phyloP scores from a whole-genome alignment of 148 eudicot genomes.

The Pharnaceum exiguum region DNA sequence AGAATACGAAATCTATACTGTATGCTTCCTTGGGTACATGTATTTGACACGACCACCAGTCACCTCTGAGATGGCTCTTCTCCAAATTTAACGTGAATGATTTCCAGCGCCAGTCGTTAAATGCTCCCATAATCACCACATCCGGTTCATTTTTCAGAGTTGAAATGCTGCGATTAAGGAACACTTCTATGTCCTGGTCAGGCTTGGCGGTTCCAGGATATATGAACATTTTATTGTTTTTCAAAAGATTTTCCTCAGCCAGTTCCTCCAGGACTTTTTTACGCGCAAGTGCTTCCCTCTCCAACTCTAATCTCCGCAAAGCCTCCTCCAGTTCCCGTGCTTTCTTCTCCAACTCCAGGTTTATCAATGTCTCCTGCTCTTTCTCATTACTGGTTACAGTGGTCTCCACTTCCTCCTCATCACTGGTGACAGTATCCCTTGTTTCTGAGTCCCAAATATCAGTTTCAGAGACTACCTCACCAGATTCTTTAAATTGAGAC shows the following conservation, averaged over 20 bases:
- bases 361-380: slow-evolving; percentile 23
- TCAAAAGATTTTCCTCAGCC: slow-evolving; percentile 52
- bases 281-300: slow-evolving; percentile 56
- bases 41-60: slow-evolving; percentile 93
- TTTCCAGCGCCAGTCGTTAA: slow-evolving; percentile 91
- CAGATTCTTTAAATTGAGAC: not conserved
- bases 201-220: slow-evolving; percentile 72
- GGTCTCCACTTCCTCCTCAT: slow-evolving; percentile 50
- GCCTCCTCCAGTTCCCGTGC: slow-evolving; percentile 22
- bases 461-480: slow-evolving; percentile 9
- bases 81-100: slow-evolving; percentile 64
- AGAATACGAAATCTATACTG: slow-evolving; percentile 80
- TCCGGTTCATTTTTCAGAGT: slow-evolving; percentile 61
- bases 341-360: slow-evolving; percentile 53
- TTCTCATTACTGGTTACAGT: slow-evolving; percentile 25
- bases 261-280: slow-evolving; percentile 55
- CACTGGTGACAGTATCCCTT: not conserved
- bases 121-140: slow-evolving; percentile 83
- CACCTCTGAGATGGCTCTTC: slow-evolving; percentile 67
- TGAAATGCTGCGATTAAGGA: slow-evolving; percentile 72
- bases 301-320: slow-evolving; percentile 40
- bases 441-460: slow-evolving; percentile 11
- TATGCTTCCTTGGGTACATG: slow-evolving; percentile 89
- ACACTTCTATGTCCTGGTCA: slow-evolving; percentile 60
- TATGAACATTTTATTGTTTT: slow-evolving; percentile 57